Evolutionary conservation across 2,329 filamentous ascomycete species (phyloP), one percentile per base, ranked within the genome.

Genomic region (Exserohilum turcica): DNA sequence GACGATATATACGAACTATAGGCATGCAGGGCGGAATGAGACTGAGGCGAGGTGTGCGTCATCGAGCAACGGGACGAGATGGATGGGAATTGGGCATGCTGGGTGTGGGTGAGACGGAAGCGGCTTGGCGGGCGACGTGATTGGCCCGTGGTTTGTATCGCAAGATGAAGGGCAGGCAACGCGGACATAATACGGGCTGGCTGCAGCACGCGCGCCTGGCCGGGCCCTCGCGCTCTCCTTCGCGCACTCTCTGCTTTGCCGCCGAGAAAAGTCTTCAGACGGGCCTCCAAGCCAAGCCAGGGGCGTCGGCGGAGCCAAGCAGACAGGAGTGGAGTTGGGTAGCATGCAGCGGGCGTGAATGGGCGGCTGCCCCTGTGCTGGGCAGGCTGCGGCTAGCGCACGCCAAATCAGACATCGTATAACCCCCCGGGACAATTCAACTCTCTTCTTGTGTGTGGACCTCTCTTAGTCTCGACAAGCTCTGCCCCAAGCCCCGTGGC

Each of bases 111-210:
- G 37, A 48, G 36, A 54, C 49, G 48, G 48, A 49, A 38, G 43
- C 55, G 46, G 56, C 52, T 60, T 54, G 43, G 52, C 47, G 37
- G 45, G 35, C 44, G 29, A 48, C 43, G 39, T 54, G 54, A 48
- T 56, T 59, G 55, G 55, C 54, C 19, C 38, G 21, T 35, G n/a
- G 18, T 39, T n/a, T 40, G 37, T 40, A 35, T 51, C 52, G 52
- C 47, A 32, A 50, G 29, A 47, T 32, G 24, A 24, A 44, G 43
- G 37, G 43, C 27, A n/a, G 19, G 19, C 21, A 35, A 24, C 16
- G 31, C n/a, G 31, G 15, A 19, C 19, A 10, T 29, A 18, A 27
- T 19, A 46, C 33, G 33, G 33, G 16, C 15, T 18, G 29, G 32
- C 15, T 37, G 13, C 37, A 16, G 21, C 15, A 37, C 28, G 15